phyloP scores from a whole-genome alignment of 352 stramenopile species.

The Elongisporangium senticosum region DNA sequence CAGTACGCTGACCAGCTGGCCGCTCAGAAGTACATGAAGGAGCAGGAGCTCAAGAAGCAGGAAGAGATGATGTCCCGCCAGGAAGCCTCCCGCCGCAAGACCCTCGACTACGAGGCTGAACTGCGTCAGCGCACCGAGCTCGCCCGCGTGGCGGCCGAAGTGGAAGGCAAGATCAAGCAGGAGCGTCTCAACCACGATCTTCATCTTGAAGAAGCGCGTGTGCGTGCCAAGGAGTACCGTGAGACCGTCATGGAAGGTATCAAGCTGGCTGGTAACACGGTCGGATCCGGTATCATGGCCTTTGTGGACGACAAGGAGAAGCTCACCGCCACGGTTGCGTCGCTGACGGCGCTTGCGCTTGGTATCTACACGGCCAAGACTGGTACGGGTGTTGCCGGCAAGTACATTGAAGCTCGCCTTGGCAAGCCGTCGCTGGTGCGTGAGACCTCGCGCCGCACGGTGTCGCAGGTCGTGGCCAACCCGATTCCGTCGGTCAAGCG shows the following conservation, averaged over 20 bases:
- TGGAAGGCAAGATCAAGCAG: constrained; percentile 93
- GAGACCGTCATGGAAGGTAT: constrained; percentile 96
- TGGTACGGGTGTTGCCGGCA: constrained; percentile 89
- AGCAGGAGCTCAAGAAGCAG: constrained; percentile 97
- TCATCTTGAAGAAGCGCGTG: constrained; percentile 92
- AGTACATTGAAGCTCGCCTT: constrained; percentile 95
- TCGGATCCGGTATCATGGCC: constrained; percentile 90
- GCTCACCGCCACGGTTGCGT: constrained; percentile 93
- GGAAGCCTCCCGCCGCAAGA: constrained; percentile 96
- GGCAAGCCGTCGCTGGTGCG: constrained; percentile 97
- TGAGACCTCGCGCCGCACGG: constrained; percentile 92
- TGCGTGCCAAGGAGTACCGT: constrained; percentile 88
- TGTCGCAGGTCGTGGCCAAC: constrained; percentile 74
- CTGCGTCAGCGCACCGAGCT: constrained; percentile 93
- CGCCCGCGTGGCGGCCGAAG: constrained; percentile 94
- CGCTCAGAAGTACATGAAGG: constrained; percentile 94
- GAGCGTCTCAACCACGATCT: constrained; percentile 98
- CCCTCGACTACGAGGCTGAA: constrained; percentile 96
- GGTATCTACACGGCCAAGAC: constrained; percentile 96
- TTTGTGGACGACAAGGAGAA: constrained; percentile 96
- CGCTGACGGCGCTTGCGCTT: constrained; percentile 91
- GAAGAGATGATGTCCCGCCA: constrained; percentile 96
- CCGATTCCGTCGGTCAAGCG: constrained; percentile 87
- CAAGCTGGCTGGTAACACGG: constrained; percentile 90
- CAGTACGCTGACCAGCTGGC: constrained; percentile 96